phyloP scores from a whole-genome alignment of 345 rosid species.

The Cochlearia excelsa region DNA sequence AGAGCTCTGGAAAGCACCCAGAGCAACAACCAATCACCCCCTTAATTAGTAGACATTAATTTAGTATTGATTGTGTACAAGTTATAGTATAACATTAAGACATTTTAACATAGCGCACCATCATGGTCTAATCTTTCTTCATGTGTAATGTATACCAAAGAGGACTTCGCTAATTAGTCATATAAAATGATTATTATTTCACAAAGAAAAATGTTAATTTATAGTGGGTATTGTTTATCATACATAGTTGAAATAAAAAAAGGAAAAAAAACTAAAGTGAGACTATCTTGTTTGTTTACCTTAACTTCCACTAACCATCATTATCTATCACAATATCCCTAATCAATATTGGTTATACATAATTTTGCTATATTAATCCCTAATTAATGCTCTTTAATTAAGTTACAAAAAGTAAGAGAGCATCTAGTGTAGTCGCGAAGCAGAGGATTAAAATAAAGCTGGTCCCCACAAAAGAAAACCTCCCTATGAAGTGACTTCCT shows the following conservation, averaged over 20 bases:
- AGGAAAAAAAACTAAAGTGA: background rate
- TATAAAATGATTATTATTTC: background rate
- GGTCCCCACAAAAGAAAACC: slow-evolving; percentile 31
- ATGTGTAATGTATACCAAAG: no score
- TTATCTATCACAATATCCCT: slow-evolving; percentile 10
- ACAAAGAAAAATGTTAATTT: no score
- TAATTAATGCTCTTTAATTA: background rate
- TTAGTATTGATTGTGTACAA: background rate
- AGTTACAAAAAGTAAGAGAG: background rate
- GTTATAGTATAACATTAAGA: background rate
- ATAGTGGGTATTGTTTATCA: no score
- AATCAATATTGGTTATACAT: slow-evolving; percentile 1
- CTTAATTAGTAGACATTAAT: no score
- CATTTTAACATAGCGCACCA: background rate
- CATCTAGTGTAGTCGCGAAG: slow-evolving; percentile 3
- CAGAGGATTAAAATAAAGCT: background rate
- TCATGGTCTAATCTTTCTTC: background rate
- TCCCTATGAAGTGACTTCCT: slow-evolving; percentile 32
- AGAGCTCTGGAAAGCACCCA: no score
- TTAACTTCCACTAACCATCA: slow-evolving; percentile 8
- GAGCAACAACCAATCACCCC: no score
- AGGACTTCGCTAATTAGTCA: background rate
- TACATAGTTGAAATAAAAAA: background rate
- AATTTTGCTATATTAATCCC: background rate
- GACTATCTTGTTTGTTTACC: background rate